A percentile compares a stretch with the other conserved stretches of the same genome.
Evolutionary conservation across 805 yeast species (phyloP).

Genomic region (Candida qinlingensis): DNA sequence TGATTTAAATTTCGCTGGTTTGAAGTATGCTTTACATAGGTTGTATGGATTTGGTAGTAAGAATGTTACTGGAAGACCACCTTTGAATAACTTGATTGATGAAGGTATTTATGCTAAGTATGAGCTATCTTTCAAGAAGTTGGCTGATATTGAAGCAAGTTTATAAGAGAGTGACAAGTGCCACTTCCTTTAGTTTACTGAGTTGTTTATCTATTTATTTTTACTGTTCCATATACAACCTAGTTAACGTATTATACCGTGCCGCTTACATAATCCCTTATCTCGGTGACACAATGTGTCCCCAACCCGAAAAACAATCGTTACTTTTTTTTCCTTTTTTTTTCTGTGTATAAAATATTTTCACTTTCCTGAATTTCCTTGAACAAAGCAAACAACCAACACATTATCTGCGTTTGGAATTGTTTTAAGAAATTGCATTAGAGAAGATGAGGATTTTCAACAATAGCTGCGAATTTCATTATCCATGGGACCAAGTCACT

Average conservation of each 20-base stretch:
- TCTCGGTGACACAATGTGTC: no score
- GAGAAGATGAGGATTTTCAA: constrained; percentile 70
- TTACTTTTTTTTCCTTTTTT: no score
- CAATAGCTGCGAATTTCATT: constrained; percentile 62
- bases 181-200: no score
- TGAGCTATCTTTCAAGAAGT: constrained; percentile 13
- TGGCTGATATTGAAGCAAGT: constrained; percentile 12
- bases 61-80: constrained; percentile 28
- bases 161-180: no score
- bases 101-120: constrained; percentile 12
- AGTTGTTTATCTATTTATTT: no score
- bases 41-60: constrained; percentile 24
- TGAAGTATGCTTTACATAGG: constrained; percentile 23
- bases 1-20: constrained; percentile 30
- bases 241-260: no score
- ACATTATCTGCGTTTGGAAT: not conserved
- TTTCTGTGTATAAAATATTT: no score
- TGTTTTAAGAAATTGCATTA: not conserved
- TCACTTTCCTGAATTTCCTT: no score
- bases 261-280: no score
- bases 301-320: no score
- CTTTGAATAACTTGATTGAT: constrained; percentile 18
- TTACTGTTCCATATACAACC: no score
- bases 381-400: no score
- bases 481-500: constrained; percentile 91